Base-by-base conservation (phyloP, 2,329 filamentous ascomycete species). In the Cladosporium sp. region DNA sequence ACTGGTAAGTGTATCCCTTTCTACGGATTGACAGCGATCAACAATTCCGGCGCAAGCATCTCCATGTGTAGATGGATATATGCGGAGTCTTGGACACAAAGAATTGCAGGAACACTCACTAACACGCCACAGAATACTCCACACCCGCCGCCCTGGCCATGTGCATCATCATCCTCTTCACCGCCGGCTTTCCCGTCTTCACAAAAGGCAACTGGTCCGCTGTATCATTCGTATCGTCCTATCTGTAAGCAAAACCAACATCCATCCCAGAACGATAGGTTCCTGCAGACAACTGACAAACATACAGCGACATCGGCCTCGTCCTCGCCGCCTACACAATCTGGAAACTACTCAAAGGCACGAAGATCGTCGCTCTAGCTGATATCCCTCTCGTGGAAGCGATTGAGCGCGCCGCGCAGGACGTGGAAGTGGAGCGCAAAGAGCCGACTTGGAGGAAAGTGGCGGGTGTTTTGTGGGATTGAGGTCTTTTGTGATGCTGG, bases 141-240 rank as follows among this genome's bases (percentile, higher is more conserved):
- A 73, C 71, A 2, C 71, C 72, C 0, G 50, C 65, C 1, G 72
- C 73, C 20, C 62, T 75, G 4, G 47, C 63, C 15, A 58, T 69
- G 51, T 69, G 67, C 40, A 59, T 70, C 11, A 47, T 66, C 9
- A 69, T 70, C 51, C 55, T 70, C 9, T 65, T 70, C 45, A 69
- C 72, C 0, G 63, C 62, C 11, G 68, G 68, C 1, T 70, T 67
- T 40, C 38, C 63, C 5, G 66, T 66, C 20, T 70, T 70, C 61
- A 70, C 68, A 5, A 66, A 39, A 39, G 62, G 60, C 1, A 60
- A 61, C 47, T 69, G 67, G 67, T 66, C 64, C 8, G 59, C 70
- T 1, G 69, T 65, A 15, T 62, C 63, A 1, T 73, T 74, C 47
- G 68, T 74, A 3, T 73, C 72, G 3, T 65, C 69, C 5, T 56